Conservation (phyloP, 352 stramenopile species). For the Phytophthora palmivora region DNA sequence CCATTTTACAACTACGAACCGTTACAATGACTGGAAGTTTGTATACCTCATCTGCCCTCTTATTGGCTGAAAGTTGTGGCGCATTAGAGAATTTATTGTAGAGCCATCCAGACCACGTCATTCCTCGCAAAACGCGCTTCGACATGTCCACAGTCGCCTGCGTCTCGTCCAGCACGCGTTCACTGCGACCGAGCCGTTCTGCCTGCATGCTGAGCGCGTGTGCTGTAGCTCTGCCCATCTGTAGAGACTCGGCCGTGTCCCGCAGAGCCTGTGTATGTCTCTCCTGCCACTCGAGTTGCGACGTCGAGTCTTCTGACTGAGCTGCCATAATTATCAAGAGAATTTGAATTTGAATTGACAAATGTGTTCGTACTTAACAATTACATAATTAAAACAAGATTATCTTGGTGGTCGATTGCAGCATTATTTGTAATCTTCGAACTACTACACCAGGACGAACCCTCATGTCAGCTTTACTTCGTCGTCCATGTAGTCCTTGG, state of each 20-base stretch:
- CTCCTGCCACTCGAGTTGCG: conserved; percentile 31
- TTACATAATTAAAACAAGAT: too few relatives aligned
- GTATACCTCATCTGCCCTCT: too few relatives aligned
- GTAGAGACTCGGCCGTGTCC: conserved; percentile 57
- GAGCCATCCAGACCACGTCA: too few relatives aligned
- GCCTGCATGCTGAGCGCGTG: conserved; percentile 71
- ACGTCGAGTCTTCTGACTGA: conserved; percentile 2
- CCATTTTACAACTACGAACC: too few relatives aligned
- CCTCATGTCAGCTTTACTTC: too few relatives aligned
- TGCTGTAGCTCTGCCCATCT: conserved; percentile 59
- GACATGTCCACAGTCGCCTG: too few relatives aligned
- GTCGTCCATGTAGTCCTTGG: too few relatives aligned
- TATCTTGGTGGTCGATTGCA: too few relatives aligned
- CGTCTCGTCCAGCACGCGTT: too few relatives aligned
- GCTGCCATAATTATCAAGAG: conserved; percentile 5
- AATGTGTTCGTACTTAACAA: neutral
- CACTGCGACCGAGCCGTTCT: conserved; percentile 68
- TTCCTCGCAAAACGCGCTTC: conserved; percentile 44
- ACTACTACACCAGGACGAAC: too few relatives aligned
- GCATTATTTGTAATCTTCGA: too few relatives aligned
- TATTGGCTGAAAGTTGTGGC: conserved; percentile 30
- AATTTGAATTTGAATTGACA: neutral
- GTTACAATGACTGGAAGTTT: too few relatives aligned
- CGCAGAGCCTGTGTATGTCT: conserved; percentile 63
- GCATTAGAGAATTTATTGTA: conserved; percentile 46